These are phyloP conservation scores for Apiospora saccharicola DNA, from an alignment of 2,329 filamentous ascomycete species.

Conservation along the genomic window DNA sequence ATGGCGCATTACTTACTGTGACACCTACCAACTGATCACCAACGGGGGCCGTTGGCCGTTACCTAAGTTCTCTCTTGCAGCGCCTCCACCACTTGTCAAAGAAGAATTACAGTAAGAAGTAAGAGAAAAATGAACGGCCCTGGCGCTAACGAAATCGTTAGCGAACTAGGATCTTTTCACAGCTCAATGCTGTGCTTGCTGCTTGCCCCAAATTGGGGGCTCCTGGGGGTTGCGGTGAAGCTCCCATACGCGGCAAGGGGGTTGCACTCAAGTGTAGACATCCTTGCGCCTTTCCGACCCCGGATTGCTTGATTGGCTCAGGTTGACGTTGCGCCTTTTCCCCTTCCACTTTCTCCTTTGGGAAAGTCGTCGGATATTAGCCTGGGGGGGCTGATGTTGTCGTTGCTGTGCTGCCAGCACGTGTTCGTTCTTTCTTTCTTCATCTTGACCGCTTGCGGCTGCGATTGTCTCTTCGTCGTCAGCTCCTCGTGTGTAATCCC, in stretches of 20 bases:
- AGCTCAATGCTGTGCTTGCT: background rate
- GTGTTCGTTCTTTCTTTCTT: background rate
- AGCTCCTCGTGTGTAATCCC: no score
- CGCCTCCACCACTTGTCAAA: background rate
- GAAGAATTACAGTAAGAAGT: background rate
- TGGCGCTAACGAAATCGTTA: background rate
- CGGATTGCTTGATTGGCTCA: conserved; percentile 18
- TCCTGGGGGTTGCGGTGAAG: conserved; percentile 10
- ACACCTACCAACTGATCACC: background rate
- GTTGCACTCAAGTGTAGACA: background rate
- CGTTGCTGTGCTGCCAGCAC: background rate
- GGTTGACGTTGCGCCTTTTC: background rate
- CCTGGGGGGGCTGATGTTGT: background rate
- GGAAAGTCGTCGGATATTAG: conserved; percentile 10
- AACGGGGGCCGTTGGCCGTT: background rate
- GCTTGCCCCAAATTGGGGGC: background rate
- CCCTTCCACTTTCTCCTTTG: background rate
- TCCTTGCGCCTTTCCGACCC: background rate
- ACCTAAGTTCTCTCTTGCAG: background rate
- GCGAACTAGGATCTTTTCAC: conserved; percentile 3
- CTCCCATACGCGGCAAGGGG: background rate
- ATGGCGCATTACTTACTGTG: background rate
- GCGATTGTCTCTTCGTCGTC: background rate
- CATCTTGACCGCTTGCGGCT: background rate
- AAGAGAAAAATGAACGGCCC: background rate